Evolutionary conservation across 2,329 filamentous ascomycete species (phyloP).

Genomic region (Colletotrichum scovillei): DNA sequence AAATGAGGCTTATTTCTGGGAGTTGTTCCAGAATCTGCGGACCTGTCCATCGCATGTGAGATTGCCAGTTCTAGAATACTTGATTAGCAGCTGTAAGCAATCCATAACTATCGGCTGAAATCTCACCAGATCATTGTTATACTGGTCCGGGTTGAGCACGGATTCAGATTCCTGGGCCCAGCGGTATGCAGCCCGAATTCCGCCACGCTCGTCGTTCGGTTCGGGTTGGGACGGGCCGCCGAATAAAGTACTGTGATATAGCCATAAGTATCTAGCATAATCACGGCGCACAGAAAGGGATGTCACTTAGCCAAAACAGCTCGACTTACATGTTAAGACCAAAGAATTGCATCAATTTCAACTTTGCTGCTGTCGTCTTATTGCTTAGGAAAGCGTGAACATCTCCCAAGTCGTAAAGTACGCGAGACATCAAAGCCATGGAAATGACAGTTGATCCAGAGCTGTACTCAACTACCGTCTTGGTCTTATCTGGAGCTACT

Average conservation of each 20-base stretch:
- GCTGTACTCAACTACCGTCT: constrained; percentile 69
- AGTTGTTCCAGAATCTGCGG: constrained; percentile 68
- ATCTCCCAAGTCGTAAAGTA: constrained; percentile 62
- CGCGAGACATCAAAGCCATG: constrained; percentile 65
- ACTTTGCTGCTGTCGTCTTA: constrained; percentile 64
- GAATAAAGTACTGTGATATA: constrained; percentile 56
- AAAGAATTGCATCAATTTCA: constrained; percentile 70
- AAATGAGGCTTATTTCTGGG: constrained; percentile 66
- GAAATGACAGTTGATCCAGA: constrained; percentile 73
- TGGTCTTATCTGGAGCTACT: constrained; percentile 54
- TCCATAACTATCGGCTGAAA: too few relatives aligned
- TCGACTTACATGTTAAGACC: constrained; percentile 61
- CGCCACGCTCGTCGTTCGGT: constrained; percentile 62
- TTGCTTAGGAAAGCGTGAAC: constrained; percentile 68
- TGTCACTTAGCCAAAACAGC: too few relatives aligned
- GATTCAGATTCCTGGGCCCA: constrained; percentile 53
- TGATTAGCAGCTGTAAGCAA: neutral
- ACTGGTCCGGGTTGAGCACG: constrained; percentile 66
- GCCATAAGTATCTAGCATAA: too few relatives aligned
- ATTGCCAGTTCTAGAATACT: constrained; percentile 58
- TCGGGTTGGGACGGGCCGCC: constrained; percentile 70
- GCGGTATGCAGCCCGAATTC: constrained; percentile 60
- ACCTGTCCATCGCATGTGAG: constrained; percentile 69
- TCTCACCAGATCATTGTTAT: constrained; percentile 60
- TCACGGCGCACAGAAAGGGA: too few relatives aligned